A percentile compares a stretch with the other conserved stretches of the same genome.
These are phyloP conservation scores for Saturnispora hagleri DNA, from an alignment of 805 yeast genomes.

Conservation along the genomic window DNA sequence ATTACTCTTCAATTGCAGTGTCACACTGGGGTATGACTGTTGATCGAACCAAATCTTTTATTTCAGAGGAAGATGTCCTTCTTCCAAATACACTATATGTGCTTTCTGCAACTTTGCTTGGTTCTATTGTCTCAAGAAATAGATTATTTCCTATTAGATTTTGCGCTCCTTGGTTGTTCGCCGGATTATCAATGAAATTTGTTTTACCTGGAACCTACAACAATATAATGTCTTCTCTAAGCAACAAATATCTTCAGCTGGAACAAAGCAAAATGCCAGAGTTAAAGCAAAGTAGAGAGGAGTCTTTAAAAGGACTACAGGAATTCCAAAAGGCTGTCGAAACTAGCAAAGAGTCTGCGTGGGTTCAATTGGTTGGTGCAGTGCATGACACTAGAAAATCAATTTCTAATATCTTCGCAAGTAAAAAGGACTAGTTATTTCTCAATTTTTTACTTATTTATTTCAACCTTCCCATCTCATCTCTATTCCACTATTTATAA, in stretches of 20 bases:
- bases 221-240: conserved; percentile 24
- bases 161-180: conserved; percentile 41
- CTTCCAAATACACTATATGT: conserved; percentile 48
- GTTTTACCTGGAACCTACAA: conserved; percentile 43
- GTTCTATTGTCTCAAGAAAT: conserved; percentile 44
- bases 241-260: conserved; percentile 13
- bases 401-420: neutral
- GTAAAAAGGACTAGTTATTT: neutral
- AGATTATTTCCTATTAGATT: conserved; percentile 42
- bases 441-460: neutral
- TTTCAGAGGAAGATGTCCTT: conserved; percentile 49
- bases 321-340: neutral
- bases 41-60: conserved; percentile 26
- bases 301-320: conserved; percentile 3
- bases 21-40: conserved; percentile 33
- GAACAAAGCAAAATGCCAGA: conserved; percentile 34
- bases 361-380: conserved; percentile 7
- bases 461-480: neutral
- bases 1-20: conserved; percentile 36
- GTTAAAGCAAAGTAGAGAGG: conserved; percentile 20
- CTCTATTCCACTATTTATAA: neutral
- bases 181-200: conserved; percentile 33
- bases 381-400: conserved; percentile 10
- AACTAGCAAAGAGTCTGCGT: conserved; percentile 3
- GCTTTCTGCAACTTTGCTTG: conserved; percentile 45